These are phyloP conservation scores for Colletotrichum brevisporum DNA, from an alignment of 2,329 filamentous ascomycete species.

Conservation along the genomic window DNA sequence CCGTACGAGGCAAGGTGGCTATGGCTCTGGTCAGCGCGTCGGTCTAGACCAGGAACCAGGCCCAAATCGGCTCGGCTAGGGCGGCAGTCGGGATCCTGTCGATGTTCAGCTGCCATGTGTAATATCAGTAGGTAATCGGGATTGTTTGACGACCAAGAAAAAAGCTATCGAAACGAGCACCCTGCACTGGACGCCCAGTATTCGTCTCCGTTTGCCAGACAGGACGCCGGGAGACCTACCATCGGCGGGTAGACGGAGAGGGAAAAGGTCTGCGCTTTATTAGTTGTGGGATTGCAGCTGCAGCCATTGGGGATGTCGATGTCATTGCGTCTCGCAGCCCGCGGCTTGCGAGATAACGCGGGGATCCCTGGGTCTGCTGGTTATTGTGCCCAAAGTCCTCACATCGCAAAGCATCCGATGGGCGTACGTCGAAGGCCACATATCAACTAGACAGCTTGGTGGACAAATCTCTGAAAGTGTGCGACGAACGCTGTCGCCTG, in stretches of 20 bases:
- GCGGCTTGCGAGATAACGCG: slow-evolving; percentile 16
- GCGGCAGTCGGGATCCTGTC: too few relatives aligned
- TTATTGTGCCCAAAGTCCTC: background rate
- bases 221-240: background rate
- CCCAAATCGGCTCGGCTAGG: background rate
- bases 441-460: background rate
- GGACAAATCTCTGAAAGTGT: background rate
- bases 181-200: too few relatives aligned
- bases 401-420: background rate
- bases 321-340: background rate
- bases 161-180: too few relatives aligned
- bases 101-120: too few relatives aligned
- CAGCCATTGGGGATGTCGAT: slow-evolving; percentile 10
- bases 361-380: background rate
- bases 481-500: background rate
- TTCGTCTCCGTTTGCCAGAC: too few relatives aligned
- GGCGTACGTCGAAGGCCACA: background rate
- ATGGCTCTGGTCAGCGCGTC: background rate
- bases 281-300: slow-evolving; percentile 23
- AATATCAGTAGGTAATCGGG: too few relatives aligned
- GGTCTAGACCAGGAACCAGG: background rate
- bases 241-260: background rate
- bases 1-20: background rate
- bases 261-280: slow-evolving; percentile 10
- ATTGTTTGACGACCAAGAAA: too few relatives aligned